These are phyloP conservation scores for Triadica sebifera DNA, from an alignment of 345 rosid genomes.

Conservation along the genomic window DNA sequence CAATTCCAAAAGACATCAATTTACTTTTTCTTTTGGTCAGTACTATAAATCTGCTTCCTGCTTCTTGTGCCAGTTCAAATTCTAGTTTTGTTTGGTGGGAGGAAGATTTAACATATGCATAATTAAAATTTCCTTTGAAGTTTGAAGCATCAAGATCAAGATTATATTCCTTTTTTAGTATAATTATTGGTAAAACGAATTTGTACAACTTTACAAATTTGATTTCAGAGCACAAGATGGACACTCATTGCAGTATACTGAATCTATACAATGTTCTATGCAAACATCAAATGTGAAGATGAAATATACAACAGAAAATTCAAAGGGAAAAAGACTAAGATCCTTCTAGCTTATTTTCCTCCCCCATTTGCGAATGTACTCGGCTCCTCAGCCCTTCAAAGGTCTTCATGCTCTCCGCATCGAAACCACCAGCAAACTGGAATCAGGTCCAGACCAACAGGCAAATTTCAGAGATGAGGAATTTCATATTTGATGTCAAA, in stretches of 20 bases:
- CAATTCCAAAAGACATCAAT: neutral
- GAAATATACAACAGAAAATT: slow-evolving; percentile 28
- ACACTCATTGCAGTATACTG: slow-evolving; percentile 5
- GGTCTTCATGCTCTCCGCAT: slow-evolving; percentile 97
- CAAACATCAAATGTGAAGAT: slow-evolving; percentile 3
- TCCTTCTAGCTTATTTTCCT: slow-evolving; percentile 44
- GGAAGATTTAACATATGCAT: too few species aligned
- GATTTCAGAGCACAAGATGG: too few species aligned
- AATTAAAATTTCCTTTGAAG: too few species aligned
- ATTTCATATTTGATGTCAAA: neutral
- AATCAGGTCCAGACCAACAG: slow-evolving; percentile 11
- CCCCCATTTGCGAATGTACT: slow-evolving; percentile 48
- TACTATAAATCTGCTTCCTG: neutral
- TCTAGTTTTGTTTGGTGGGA: too few species aligned
- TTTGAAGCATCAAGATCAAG: too few species aligned
- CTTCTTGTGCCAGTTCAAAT: slow-evolving; percentile 5
- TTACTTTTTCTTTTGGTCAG: neutral
- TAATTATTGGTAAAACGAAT: too few species aligned
- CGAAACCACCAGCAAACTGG: slow-evolving; percentile 99
- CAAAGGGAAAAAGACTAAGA: slow-evolving; percentile 9
- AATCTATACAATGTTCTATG: slow-evolving; percentile 15
- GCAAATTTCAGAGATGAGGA: neutral
- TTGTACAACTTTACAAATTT: neutral
- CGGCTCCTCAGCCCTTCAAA: slow-evolving; percentile 89
- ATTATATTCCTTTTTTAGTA: too few species aligned